phyloP scores from a whole-genome alignment of 805 yeast genomes.

The Nakazawaea siamensis region DNA sequence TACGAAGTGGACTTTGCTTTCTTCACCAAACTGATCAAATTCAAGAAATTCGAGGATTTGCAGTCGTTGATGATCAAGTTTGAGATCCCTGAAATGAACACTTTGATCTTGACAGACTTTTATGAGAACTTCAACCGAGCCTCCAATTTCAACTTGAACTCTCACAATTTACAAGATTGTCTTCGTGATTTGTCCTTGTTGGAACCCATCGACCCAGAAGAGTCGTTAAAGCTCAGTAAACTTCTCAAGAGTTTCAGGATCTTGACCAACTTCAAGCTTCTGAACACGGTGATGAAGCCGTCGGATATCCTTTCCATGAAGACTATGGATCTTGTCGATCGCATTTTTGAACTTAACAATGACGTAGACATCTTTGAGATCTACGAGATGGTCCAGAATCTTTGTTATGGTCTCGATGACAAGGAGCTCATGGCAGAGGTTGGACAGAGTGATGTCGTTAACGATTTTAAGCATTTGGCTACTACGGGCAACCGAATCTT shows the following conservation, averaged over 20 bases:
- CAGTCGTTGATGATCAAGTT: constrained; percentile 1
- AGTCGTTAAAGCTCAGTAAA: neutral
- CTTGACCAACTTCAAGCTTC: constrained; percentile 4
- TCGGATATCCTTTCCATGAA: constrained; percentile 2
- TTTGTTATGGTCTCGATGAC: constrained; percentile 4
- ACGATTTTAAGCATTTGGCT: constrained; percentile 3
- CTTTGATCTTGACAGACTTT: constrained; percentile 7
- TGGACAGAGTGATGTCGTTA: neutral
- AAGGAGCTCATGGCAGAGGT: neutral
- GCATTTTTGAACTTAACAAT: constrained; percentile 7
- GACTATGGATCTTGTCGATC: constrained; percentile 4
- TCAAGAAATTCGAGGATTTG: constrained; percentile 2
- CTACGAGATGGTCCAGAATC: constrained; percentile 2
- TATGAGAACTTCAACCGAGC: constrained; percentile 6
- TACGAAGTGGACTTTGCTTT: constrained; percentile 4
- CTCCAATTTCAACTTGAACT: constrained; percentile 8
- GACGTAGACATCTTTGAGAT: constrained; percentile 8
- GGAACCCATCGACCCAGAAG: neutral
- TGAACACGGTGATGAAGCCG: constrained; percentile 4
- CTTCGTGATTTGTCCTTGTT: constrained; percentile 4
- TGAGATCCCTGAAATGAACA: neutral
- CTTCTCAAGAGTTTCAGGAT: constrained; percentile 5
- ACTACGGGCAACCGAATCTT: constrained; percentile 1
- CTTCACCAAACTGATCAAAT: constrained; percentile 4
- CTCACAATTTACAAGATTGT: constrained; percentile 8